These are phyloP conservation scores for Globisporangium carolinianum DNA, from an alignment of 352 stramenopile genomes.

Conservation along the genomic window DNA sequence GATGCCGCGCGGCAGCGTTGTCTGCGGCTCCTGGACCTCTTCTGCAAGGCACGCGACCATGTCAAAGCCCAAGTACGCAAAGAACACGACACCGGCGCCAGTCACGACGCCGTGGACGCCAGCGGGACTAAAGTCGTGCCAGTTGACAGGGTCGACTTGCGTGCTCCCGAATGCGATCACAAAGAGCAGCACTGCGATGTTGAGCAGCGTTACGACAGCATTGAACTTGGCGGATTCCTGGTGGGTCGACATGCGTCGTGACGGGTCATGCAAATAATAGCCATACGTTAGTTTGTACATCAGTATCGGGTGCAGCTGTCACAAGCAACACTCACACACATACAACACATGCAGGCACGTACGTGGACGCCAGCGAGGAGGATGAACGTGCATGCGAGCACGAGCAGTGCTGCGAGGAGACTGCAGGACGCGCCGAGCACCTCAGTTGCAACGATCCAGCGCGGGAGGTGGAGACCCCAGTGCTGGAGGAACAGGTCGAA, in stretches of 20 bases:
- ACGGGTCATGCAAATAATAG: constrained; percentile 3
- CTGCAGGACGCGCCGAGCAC: constrained; percentile 62
- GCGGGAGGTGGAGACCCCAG: constrained; percentile 51
- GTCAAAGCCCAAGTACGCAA: constrained; percentile 91
- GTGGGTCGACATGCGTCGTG: neutral
- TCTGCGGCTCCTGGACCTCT: constrained; percentile 87
- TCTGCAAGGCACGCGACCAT: constrained; percentile 91
- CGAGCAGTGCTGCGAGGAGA: constrained; percentile 69
- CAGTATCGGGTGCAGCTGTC: neutral
- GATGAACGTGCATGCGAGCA: constrained; percentile 81
- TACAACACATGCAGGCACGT: constrained; percentile 13
- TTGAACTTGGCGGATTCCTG: constrained; percentile 92
- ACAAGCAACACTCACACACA: constrained; percentile 1
- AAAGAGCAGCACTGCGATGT: constrained; percentile 87
- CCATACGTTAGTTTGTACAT: no score
- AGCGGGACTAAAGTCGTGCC: constrained; percentile 78
- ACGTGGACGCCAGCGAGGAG: constrained; percentile 77
- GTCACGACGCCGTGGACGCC: constrained; percentile 87
- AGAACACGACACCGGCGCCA: constrained; percentile 87
- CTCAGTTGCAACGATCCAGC: constrained; percentile 54
- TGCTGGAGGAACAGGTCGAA: constrained; percentile 73
- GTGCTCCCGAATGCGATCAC: constrained; percentile 82
- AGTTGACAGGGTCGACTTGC: constrained; percentile 70
- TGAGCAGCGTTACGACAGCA: constrained; percentile 82
- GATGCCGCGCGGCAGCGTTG: constrained; percentile 88